Base-by-base conservation (phyloP, 345 rosid species). In the Salix suchowensis region DNA sequence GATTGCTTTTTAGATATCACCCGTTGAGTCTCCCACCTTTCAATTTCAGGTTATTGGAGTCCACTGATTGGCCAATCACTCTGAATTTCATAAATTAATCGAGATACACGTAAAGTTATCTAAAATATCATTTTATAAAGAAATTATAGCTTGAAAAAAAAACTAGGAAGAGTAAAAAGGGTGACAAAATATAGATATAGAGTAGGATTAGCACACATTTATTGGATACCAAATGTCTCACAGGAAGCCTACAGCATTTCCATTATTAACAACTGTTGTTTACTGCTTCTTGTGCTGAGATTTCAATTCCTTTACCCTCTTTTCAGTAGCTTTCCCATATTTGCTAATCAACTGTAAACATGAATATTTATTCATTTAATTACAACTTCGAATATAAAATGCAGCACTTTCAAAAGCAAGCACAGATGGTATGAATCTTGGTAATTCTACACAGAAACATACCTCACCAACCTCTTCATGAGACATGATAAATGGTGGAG, bases 291-390 rank as follows among this genome's bases (percentile, higher is more conserved):
- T 85, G 48, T 84, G 87, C 80, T 88, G 88, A 71, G 92, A 76
- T 76, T 96, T 92, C 78, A 96, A 93, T 72, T 96, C 96, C 81
- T 90, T 80, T 58, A 96, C 91, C 86, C 89, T 87, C 88, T 93
- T 90, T 77, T 96, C 96, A 0, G 99, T 96, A 0, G 83, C 98
- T 65, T 86, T 84, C 79, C 92, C 97, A 4, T 91, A 91, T 52
- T 60, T 91, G 82, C 74, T 73, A 72, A 96, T 91, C 36, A 93
- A 77, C 99, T 96, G 91, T 44, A 76, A 65, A 36, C 23, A 68
- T 5, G 64, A 54, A 42, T 36, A 68, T 12, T 39, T 26, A 16
- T 11, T 44, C 16, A 24, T 48, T 42, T 8, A 4, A 30, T 34
- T 30, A 62, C 52, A 60, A 4, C 68, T 65, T 65, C 8, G 36